phyloP scores from a whole-genome alignment of 306 rosid genomes.

The Cicer yamashitae region DNA sequence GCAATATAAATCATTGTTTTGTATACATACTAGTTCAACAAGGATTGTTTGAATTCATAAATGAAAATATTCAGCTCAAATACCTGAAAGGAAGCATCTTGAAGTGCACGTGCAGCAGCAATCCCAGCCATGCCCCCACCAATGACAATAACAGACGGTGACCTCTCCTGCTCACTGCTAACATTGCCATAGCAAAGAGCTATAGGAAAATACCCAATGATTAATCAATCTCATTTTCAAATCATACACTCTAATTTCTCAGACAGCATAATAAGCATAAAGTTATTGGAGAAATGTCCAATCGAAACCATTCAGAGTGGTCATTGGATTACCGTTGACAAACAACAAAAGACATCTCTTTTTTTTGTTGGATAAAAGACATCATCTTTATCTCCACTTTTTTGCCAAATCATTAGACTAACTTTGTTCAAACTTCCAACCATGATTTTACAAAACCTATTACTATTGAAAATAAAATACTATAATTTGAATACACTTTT shows the following conservation, averaged over 20 bases:
- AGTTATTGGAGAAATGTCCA: background rate
- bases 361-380: too few relatives aligned
- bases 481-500: background rate
- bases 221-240: background rate
- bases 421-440: too few relatives aligned
- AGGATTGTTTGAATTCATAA: background rate
- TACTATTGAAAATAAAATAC: too few relatives aligned
- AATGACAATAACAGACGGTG: conserved; percentile 92
- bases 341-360: too few relatives aligned
- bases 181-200: conserved; percentile 64
- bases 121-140: conserved; percentile 97
- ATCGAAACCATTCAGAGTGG: too few relatives aligned
- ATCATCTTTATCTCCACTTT: too few relatives aligned
- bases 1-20: background rate
- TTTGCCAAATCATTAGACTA: too few relatives aligned
- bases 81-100: conserved; percentile 91
- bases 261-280: background rate
- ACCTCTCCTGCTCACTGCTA: conserved; percentile 57
- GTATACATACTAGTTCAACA: background rate
- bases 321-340: too few relatives aligned
- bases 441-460: too few relatives aligned
- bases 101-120: conserved; percentile 96
- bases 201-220: conserved; percentile 39
- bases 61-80: background rate
- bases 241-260: background rate